These are phyloP conservation scores for Collariella sp. DNA, from an alignment of 495 filamentous ascomycete species.

Conservation along the genomic window DNA sequence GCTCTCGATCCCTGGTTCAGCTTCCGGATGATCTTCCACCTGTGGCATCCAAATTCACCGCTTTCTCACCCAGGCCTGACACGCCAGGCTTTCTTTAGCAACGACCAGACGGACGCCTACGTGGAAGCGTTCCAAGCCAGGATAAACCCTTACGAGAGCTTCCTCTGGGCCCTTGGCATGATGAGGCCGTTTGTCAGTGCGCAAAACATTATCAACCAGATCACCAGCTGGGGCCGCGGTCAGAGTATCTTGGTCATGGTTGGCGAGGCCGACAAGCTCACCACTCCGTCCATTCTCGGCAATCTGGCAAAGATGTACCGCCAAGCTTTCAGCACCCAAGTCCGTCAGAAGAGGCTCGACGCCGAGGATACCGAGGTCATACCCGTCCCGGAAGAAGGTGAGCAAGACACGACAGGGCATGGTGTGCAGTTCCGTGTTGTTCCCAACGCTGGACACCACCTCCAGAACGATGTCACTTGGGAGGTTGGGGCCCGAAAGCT, in stretches of 20 bases:
- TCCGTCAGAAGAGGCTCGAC: slow-evolving; percentile 76
- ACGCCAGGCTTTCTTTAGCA: slow-evolving; percentile 36
- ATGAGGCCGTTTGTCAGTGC: slow-evolving; percentile 31
- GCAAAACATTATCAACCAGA: slow-evolving; percentile 26
- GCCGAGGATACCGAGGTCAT: slow-evolving; percentile 55
- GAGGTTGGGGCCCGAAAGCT: slow-evolving; percentile 32
- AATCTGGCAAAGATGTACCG: slow-evolving; percentile 43
- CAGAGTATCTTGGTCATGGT: slow-evolving; percentile 33
- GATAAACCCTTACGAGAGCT: slow-evolving; percentile 36
- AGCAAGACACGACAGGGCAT: slow-evolving; percentile 14
- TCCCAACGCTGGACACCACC: slow-evolving; percentile 34
- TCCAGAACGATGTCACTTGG: slow-evolving; percentile 40
- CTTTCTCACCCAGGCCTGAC: slow-evolving; percentile 37
- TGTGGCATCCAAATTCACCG: slow-evolving; percentile 40
- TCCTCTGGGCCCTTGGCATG: slow-evolving; percentile 40
- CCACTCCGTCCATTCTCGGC: slow-evolving; percentile 18
- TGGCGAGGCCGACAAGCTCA: slow-evolving; percentile 28
- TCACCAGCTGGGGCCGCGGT: slow-evolving; percentile 20
- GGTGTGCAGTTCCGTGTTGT: slow-evolving; percentile 32
- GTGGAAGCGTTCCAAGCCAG: slow-evolving; percentile 30
- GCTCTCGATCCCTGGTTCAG: slow-evolving; percentile 36
- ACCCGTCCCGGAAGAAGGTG: slow-evolving; percentile 11
- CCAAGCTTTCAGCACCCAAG: slow-evolving; percentile 34
- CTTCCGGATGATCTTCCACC: slow-evolving; percentile 34
- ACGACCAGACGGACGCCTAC: slow-evolving; percentile 18